Conservation (phyloP, 2,329 filamentous ascomycete genomes). For the Diaporthe capsici region DNA sequence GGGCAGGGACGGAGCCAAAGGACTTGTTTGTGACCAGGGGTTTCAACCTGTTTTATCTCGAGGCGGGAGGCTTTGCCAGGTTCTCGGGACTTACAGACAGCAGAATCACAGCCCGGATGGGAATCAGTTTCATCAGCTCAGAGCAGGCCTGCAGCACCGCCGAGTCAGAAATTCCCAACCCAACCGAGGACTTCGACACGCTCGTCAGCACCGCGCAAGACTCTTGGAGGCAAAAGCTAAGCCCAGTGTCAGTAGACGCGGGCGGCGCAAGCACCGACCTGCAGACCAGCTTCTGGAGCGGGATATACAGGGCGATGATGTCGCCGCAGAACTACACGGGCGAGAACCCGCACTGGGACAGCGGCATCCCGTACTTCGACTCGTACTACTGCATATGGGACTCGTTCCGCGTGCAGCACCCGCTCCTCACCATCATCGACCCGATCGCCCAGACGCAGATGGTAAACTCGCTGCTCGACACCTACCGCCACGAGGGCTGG, state of each 20-base stretch:
- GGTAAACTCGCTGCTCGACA: constrained; percentile 75
- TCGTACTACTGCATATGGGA: constrained; percentile 73
- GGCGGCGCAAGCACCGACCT: constrained; percentile 64
- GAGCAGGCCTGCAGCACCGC: constrained; percentile 74
- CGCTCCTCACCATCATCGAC: constrained; percentile 74
- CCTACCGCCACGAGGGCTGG: constrained; percentile 75
- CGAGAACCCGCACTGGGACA: constrained; percentile 74
- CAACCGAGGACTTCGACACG: constrained; percentile 68
- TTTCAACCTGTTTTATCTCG: constrained; percentile 58
- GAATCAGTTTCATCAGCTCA: constrained; percentile 74
- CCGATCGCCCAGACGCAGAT: constrained; percentile 71
- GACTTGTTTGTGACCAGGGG: constrained; percentile 55
- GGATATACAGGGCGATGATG: constrained; percentile 72
- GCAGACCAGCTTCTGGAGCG: constrained; percentile 73
- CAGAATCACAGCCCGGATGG: constrained; percentile 71
- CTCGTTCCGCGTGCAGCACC: constrained; percentile 73
- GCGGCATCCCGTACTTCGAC: constrained; percentile 74
- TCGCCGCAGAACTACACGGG: constrained; percentile 77
- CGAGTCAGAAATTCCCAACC: constrained; percentile 72
- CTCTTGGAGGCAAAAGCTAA: constrained; percentile 71
- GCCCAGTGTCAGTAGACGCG: constrained; percentile 64
- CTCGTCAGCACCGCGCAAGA: constrained; percentile 64
- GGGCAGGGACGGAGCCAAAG: constrained; percentile 55
- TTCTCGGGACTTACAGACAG: constrained; percentile 62
- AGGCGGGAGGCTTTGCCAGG: constrained; percentile 68